Evolutionary conservation across 2,329 filamentous ascomycete species (phyloP).

Genomic region (Arthrobotrys iridis): DNA sequence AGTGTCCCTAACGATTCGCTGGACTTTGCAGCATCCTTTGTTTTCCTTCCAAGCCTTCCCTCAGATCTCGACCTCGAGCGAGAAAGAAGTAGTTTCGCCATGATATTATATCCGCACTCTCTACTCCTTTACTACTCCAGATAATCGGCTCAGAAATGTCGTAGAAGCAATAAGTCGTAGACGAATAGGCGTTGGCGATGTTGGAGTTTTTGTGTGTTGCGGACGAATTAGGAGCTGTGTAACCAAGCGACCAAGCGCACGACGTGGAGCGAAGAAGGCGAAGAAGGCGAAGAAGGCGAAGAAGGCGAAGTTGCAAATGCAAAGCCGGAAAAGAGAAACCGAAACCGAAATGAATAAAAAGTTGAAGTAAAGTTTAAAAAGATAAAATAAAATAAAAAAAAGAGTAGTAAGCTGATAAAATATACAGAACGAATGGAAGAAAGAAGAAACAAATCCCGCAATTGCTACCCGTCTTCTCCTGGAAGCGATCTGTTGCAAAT

Average conservation of each 20-base stretch:
- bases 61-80: conserved; percentile 49
- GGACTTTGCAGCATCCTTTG: conserved; percentile 39
- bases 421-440: conserved; percentile 41
- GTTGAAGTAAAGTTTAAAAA: conserved; percentile 18
- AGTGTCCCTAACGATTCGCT: conserved; percentile 25
- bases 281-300: conserved; percentile 8
- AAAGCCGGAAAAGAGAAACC: not conserved
- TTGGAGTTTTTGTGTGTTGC: conserved; percentile 19
- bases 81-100: conserved; percentile 50
- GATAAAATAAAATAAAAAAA: conserved; percentile 53
- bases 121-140: not conserved
- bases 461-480: conserved; percentile 44
- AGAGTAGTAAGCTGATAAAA: conserved; percentile 40
- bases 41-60: conserved; percentile 27
- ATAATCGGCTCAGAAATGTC: not conserved
- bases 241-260: conserved; percentile 2
- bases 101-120: not conserved
- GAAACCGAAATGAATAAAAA: conserved; percentile 25
- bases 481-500: conserved; percentile 41
- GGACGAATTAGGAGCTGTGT: conserved; percentile 4
- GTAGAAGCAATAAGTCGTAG: not conserved
- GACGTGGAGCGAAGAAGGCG: not conserved
- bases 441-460: conserved; percentile 23
- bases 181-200: not conserved
- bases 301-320: not conserved